These are phyloP conservation scores for Candida montana DNA, from an alignment of 805 yeast genomes.

Conservation along the genomic window DNA sequence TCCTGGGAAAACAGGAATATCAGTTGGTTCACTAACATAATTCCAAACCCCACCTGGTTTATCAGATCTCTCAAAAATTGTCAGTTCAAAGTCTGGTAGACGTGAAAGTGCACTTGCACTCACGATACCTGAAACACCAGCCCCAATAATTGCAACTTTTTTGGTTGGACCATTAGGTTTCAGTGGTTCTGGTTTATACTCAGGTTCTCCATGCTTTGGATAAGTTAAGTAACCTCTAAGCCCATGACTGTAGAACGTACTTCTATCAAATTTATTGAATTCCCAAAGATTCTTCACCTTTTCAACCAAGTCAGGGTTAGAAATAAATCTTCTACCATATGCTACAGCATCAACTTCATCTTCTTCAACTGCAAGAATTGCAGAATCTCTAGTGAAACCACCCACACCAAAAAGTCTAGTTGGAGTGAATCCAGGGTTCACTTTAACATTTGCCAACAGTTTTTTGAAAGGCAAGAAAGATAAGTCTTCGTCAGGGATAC, in stretches of 20 bases:
- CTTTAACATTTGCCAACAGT: not conserved
- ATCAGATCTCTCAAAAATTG: conserved; percentile 28
- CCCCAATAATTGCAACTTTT: not conserved
- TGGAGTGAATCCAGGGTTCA: conserved; percentile 11
- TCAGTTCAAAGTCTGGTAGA: conserved; percentile 18
- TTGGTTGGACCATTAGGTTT: not conserved
- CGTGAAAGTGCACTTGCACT: not conserved
- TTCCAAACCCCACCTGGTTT: conserved; percentile 38
- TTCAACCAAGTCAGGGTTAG: conserved; percentile 41
- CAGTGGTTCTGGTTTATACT: not conserved
- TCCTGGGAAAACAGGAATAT: not conserved
- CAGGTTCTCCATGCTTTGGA: not conserved
- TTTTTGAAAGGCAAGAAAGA: not conserved
- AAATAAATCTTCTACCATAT: conserved; percentile 33
- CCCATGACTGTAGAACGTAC: not conserved
- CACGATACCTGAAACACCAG: not conserved
- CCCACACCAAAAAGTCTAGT: conserved; percentile 31
- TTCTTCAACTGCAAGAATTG: not conserved
- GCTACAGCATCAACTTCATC: conserved; percentile 27
- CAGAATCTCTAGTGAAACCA: conserved; percentile 7
- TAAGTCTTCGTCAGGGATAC: not conserved
- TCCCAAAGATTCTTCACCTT: conserved; percentile 32
- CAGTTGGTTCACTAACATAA: conserved; percentile 18
- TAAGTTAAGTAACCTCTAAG: not conserved
- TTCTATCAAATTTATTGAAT: conserved; percentile 29